Evolutionary conservation across 2,329 filamentous ascomycete species (phyloP).

Genomic region (Fusarium subtropicale): DNA sequence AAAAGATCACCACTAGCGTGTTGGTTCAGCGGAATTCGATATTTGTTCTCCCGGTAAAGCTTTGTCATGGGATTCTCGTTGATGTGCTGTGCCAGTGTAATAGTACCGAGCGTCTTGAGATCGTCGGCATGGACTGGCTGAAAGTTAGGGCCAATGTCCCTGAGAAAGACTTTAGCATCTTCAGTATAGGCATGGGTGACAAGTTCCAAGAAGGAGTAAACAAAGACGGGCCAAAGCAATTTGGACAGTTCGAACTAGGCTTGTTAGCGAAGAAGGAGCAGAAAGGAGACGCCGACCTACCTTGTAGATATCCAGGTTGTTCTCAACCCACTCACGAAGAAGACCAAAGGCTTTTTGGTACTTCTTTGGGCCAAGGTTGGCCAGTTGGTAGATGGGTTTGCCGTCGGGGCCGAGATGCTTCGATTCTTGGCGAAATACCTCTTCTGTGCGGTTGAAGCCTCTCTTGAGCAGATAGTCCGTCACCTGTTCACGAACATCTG

Average conservation of each 20-base stretch:
- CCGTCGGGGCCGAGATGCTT: slow-evolving; percentile 85
- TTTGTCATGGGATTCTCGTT: slow-evolving; percentile 81
- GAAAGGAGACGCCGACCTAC: slow-evolving; percentile 55
- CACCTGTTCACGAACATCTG: slow-evolving; percentile 60
- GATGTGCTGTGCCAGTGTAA: slow-evolving; percentile 82
- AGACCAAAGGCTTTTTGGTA: slow-evolving; percentile 81
- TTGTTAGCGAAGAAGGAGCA: slow-evolving; percentile 37
- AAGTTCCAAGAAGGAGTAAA: slow-evolving; percentile 90
- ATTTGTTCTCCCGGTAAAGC: slow-evolving; percentile 87
- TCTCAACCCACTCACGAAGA: slow-evolving; percentile 86
- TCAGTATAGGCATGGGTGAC: slow-evolving; percentile 76
- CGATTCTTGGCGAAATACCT: slow-evolving; percentile 91
- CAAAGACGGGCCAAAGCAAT: slow-evolving; percentile 91
- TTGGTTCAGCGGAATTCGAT: slow-evolving; percentile 88
- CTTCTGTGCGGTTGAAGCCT: slow-evolving; percentile 92
- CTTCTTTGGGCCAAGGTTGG: slow-evolving; percentile 79
- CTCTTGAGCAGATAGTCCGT: slow-evolving; percentile 97
- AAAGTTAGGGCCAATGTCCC: slow-evolving; percentile 74
- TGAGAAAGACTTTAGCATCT: slow-evolving; percentile 80
- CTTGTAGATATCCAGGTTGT: slow-evolving; percentile 94
- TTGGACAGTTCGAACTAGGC: slow-evolving; percentile 84
- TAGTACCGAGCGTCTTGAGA: slow-evolving; percentile 76
- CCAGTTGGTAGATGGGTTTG: slow-evolving; percentile 75
- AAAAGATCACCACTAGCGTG: slow-evolving; percentile 85
- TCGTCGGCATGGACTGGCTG: slow-evolving; percentile 84